Evolutionary conservation across 768 basidiomycete genomes (phyloP), one percentile per base, ranked within the genome.

Genomic region (Psilocybe cubensis): DNA sequence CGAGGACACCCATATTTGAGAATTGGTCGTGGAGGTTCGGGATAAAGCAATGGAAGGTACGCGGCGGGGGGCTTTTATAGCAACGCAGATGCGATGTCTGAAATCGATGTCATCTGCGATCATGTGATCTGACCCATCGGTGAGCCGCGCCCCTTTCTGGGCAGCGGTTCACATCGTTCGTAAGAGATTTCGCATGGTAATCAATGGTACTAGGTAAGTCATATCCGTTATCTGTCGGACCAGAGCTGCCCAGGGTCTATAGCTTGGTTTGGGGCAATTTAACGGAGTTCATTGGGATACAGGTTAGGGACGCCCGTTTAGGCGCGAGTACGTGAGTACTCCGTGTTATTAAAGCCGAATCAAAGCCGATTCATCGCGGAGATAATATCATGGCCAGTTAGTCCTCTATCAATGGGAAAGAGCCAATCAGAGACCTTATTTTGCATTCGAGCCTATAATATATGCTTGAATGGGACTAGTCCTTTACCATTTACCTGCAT

Each of bases 1-100:
- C 91, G 70, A 92, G 88, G 67, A 92, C 74, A 66, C 91, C 91
- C 91, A 92, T 92, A 56, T 40, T 74, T 61, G 42, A 28, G 17
- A 43, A 45, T 43, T 41, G 29, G 50, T 54, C 45, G 53, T 58
- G 31, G 50, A 44, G 27, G 59, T 58, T 63, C 50, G 45, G 52
- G 35, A 40, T 52, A 40, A 45, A 29, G 55, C 14, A 38, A 38
- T 25, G n/a, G 52, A 42, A 54, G 47, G 31, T 44, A 41, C 47
- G 52, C 40, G 38, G 48, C 31, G 40, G 48, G 31, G 54, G 12
- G 27, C 18, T 25, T 14, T 43, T 20, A 41, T 18, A 18, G 24
- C 28, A 42, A 20, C n/a, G n/a, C n/a, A n/a, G n/a, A n/a, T n/a
- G n/a, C n/a, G n/a, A 20, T 14, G 28, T 46, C 42, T 43, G 25